phyloP scores from a whole-genome alignment of 768 basidiomycete species.

The Boletus reticulatus region DNA sequence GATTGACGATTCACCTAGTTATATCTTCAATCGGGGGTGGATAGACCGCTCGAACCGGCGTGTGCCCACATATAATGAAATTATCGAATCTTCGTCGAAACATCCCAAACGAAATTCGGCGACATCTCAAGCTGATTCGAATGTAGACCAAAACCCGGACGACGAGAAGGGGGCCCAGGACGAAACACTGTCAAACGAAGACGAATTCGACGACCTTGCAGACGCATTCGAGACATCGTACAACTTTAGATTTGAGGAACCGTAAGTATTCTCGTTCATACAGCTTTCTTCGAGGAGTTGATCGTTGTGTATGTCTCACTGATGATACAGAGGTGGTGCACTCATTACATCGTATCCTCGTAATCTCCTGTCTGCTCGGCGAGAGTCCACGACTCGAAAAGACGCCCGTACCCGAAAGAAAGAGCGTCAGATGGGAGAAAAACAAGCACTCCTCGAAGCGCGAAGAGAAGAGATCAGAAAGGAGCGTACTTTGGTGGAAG shows the following conservation, averaged over 20 bases:
- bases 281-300: not conserved
- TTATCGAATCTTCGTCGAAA: constrained; percentile 47
- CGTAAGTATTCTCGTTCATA: constrained; percentile 49
- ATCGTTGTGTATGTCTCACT: not conserved
- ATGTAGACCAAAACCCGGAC: constrained; percentile 2
- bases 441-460: constrained; percentile 74
- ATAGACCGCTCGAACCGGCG: constrained; percentile 74
- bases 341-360: constrained; percentile 78
- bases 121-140: constrained; percentile 14
- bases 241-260: constrained; percentile 98
- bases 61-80: constrained; percentile 83
- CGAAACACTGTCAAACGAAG: constrained; percentile 50
- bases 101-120: constrained; percentile 20
- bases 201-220: constrained; percentile 85
- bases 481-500: constrained; percentile 61
- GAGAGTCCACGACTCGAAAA: constrained; percentile 76
- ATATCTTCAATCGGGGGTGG: constrained; percentile 98
- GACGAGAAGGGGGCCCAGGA: constrained; percentile 29
- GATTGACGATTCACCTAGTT: constrained; percentile 47
- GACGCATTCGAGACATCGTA: constrained; percentile 95
- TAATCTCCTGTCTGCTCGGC: constrained; percentile 60
- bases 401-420: constrained; percentile 79
- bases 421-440: constrained; percentile 62
- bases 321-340: constrained; percentile 52
- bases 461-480: constrained; percentile 75